A percentile compares a stretch with the other conserved stretches of the same genome.
phyloP scores from a whole-genome alignment of 2,329 filamentous ascomycete genomes.

The Sclerotinia sclerotiorum region DNA sequence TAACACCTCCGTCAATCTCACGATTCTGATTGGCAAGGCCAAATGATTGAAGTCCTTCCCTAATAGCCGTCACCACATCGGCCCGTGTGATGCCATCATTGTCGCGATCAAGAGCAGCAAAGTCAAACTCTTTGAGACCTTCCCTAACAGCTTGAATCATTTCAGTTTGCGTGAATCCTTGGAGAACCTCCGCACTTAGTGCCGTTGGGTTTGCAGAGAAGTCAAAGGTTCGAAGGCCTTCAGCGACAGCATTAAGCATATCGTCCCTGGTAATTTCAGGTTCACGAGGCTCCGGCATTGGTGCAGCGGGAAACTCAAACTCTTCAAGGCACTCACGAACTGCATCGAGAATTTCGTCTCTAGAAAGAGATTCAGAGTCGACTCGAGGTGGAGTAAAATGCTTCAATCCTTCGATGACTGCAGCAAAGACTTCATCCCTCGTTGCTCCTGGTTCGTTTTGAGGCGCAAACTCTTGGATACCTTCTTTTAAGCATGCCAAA shows the following conservation, averaged over 20 bases:
- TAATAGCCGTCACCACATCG: conserved; percentile 79
- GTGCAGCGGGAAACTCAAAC: conserved; percentile 70
- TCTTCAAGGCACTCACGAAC: conserved; percentile 86
- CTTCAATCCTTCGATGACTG: conserved; percentile 81
- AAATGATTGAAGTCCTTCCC: conserved; percentile 82
- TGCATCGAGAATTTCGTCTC: conserved; percentile 79
- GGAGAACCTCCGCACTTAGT: conserved; percentile 47
- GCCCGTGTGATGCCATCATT: conserved; percentile 74
- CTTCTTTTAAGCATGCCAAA: conserved; percentile 80
- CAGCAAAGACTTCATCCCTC: conserved; percentile 80
- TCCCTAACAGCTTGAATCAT: conserved; percentile 84
- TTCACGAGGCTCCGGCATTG: conserved; percentile 55
- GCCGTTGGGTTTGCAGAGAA: conserved; percentile 42
- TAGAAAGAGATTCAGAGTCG: conserved; percentile 69
- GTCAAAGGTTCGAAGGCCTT: conserved; percentile 56
- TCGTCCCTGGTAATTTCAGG: conserved; percentile 60
- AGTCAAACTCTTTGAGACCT: conserved; percentile 74
- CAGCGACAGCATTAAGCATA: conserved; percentile 62
- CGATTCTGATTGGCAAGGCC: conserved; percentile 57
- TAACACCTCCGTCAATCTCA: conserved; percentile 52
- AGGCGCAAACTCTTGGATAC: conserved; percentile 70
- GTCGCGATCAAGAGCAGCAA: conserved; percentile 70
- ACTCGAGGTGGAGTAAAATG: conserved; percentile 75
- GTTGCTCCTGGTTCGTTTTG: conserved; percentile 59
- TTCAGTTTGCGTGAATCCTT: conserved; percentile 76